Conservation (phyloP, 139 green algal genomes). For the Edaphochlamys debaryana region DNA sequence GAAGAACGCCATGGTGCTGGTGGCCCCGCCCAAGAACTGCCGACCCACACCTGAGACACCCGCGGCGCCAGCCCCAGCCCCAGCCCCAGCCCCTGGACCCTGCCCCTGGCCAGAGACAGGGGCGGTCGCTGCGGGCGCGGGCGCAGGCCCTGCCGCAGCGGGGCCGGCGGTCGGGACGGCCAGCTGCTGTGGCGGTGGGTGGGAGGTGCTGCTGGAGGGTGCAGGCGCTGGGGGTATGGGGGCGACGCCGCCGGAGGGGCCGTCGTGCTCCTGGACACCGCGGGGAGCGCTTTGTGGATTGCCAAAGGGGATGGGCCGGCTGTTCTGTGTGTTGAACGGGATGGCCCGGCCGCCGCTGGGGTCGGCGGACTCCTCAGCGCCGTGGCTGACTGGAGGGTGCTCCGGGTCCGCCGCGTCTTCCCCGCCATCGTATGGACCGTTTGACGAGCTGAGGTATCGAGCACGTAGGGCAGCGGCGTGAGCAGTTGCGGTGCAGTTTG, state of each 20-base stretch:
- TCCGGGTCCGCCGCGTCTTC: background rate
- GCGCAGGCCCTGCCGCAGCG: background rate
- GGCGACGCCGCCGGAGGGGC: too few species aligned
- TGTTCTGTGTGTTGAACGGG: too few species aligned
- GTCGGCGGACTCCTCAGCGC: background rate
- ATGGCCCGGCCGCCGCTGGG: background rate
- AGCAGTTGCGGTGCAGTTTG: too few species aligned
- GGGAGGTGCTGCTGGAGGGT: background rate
- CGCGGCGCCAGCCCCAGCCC: background rate
- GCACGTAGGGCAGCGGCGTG: too few species aligned
- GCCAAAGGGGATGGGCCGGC: too few species aligned
- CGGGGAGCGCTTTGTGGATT: too few species aligned
- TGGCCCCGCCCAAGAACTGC: background rate
- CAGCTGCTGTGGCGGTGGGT: background rate
- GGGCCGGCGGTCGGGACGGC: too few species aligned
- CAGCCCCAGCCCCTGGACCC: too few species aligned
- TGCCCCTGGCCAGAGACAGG: too few species aligned
- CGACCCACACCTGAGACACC: background rate
- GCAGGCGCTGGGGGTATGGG: background rate
- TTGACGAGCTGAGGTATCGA: background rate
- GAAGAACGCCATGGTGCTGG: conserved; percentile 14
- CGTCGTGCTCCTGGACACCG: too few species aligned
- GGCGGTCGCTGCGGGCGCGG: too few species aligned
- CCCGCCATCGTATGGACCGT: background rate
- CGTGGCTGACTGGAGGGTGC: background rate